These are phyloP conservation scores for Hyphopichia burtonii DNA, from an alignment of 1,139 yeast species.

Conservation along the genomic window DNA sequence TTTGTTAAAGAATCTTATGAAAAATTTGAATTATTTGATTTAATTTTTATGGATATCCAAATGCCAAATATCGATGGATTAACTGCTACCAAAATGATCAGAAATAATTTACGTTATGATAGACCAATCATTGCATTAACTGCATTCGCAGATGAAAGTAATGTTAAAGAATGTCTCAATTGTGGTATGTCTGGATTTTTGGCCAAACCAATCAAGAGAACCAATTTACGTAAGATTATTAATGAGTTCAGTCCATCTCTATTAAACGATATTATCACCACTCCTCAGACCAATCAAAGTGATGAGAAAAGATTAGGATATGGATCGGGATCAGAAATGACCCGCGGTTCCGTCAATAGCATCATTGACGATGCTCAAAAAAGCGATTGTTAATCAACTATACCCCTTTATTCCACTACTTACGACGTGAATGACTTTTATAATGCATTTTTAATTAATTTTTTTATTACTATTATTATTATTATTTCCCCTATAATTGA, in stretches of 20 bases:
- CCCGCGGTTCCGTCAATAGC: not conserved
- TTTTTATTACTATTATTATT: no score
- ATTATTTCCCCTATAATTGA: no score
- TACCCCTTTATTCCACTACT: no score
- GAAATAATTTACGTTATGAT: conserved; percentile 60
- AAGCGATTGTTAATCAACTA: no score
- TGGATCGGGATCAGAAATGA: conserved; percentile 3
- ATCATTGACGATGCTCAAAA: not conserved
- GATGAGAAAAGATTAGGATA: conserved; percentile 15
- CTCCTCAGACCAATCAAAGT: conserved; percentile 24
- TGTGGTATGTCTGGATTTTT: conserved; percentile 89
- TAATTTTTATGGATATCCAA: conserved; percentile 93
- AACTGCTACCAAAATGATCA: conserved; percentile 71
- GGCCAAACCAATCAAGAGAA: conserved; percentile 81
- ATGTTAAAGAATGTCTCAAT: conserved; percentile 70
- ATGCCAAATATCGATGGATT: conserved; percentile 94
- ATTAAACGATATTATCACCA: conserved; percentile 25
- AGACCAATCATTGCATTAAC: conserved; percentile 91
- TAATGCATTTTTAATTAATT: no score
- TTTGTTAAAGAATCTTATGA: conserved; percentile 53
- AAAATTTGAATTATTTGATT: conserved; percentile 48
- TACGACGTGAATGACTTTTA: no score
- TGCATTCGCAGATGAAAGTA: conserved; percentile 89
- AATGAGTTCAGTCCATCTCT: conserved; percentile 41
- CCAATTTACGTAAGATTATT: conserved; percentile 56